Conservation (phyloP, 1,139 yeast species). For the Meyerozyma guilliermondii region DNA sequence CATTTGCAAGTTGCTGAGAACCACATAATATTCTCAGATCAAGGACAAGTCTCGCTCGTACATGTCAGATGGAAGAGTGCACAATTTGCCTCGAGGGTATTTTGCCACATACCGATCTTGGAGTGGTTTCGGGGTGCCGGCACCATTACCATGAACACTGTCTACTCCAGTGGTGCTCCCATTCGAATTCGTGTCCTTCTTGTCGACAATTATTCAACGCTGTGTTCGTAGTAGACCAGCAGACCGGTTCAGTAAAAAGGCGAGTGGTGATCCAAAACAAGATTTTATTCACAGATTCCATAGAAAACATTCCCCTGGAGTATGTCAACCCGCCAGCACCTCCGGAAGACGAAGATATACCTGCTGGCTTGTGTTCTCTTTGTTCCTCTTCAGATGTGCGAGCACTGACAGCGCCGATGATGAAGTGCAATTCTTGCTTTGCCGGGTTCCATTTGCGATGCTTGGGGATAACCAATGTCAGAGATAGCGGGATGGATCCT, state of each 20-base stretch:
- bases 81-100: constrained; percentile 46
- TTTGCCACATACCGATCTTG: constrained; percentile 18
- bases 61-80: constrained; percentile 29
- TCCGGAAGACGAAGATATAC: constrained; percentile 2
- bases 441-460: constrained; percentile 33
- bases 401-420: constrained; percentile 16
- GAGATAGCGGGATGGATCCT: background rate
- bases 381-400: constrained; percentile 32
- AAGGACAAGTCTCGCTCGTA: background rate
- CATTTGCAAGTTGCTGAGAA: background rate
- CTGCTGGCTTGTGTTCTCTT: constrained; percentile 24
- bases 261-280: constrained; percentile 25
- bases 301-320: constrained; percentile 36
- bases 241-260: constrained; percentile 6
- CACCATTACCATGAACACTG: constrained; percentile 46
- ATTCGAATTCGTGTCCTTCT: constrained; percentile 50
- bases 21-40: background rate
- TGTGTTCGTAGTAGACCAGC: constrained; percentile 17
- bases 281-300: constrained; percentile 30
- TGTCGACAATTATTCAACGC: constrained; percentile 37
- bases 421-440: constrained; percentile 30
- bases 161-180: constrained; percentile 41
- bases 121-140: constrained; percentile 35
- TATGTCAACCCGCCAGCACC: constrained; percentile 23
- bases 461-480: constrained; percentile 18